phyloP scores from a whole-genome alignment of 257 asterid genomes.

The Galeopsis tetrahit region DNA sequence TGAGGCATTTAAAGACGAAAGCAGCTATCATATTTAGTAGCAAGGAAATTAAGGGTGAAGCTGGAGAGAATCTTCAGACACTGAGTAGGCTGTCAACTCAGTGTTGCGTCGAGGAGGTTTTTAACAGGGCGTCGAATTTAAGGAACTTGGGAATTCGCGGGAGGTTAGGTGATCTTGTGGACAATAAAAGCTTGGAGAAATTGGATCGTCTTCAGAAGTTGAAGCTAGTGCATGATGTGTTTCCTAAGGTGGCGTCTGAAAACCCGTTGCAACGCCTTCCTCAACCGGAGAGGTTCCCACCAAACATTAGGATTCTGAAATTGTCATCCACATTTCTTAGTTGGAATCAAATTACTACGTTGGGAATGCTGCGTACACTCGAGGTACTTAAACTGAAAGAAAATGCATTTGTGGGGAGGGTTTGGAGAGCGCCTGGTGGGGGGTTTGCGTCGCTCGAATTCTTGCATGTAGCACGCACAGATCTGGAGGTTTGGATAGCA shows the following conservation, averaged over 20 bases:
- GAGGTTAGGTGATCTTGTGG: neutral
- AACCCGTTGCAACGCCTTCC: constrained; percentile 26
- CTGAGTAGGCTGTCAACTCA: constrained; percentile 28
- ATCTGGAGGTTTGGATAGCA: constrained; percentile 30
- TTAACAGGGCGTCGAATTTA: constrained; percentile 23
- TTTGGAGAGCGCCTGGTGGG: constrained; percentile 26
- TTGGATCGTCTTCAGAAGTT: constrained; percentile 30
- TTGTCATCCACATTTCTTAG: constrained; percentile 32
- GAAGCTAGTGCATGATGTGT: constrained; percentile 32
- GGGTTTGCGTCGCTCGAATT: constrained; percentile 29
- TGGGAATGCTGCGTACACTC: constrained; percentile 30
- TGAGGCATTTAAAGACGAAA: constrained; percentile 36
- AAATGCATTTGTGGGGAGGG: constrained; percentile 35
- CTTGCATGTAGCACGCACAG: constrained; percentile 31
- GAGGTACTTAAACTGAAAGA: constrained; percentile 40
- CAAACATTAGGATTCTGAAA: constrained; percentile 24
- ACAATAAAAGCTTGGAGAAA: constrained; percentile 7
- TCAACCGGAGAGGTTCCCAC: constrained; percentile 25
- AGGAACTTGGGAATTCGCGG: constrained; percentile 34
- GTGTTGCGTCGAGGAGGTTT: constrained; percentile 10
- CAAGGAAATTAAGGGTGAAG: constrained; percentile 30
- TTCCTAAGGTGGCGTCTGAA: constrained; percentile 6
- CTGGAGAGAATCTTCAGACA: constrained; percentile 35
- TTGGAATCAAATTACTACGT: constrained; percentile 42
- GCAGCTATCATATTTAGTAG: constrained; percentile 25